Conservation (phyloP, 2,329 filamentous ascomycete genomes). For the Neonectria sp. region DNA sequence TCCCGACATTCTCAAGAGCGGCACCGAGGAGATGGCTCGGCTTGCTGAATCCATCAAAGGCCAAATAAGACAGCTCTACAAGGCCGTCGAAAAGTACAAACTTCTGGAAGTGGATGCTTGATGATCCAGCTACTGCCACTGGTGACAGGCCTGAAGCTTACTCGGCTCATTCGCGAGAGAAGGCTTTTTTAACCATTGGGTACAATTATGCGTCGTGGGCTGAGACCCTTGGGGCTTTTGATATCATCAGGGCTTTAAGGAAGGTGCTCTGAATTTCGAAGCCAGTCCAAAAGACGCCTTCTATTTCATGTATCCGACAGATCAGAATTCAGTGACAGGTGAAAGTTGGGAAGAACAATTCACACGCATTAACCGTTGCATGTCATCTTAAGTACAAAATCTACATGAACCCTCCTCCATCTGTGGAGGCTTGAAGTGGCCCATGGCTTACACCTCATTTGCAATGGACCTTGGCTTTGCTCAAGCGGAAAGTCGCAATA, state of each 20-base stretch:
- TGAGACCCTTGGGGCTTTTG: conserved; percentile 37
- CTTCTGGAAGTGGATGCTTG: conserved; percentile 39
- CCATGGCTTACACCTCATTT: no score
- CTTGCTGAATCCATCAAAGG: conserved; percentile 32
- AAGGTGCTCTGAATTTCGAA: not conserved
- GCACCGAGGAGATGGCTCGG: not conserved
- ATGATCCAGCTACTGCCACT: conserved; percentile 1
- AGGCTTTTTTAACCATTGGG: conserved; percentile 34
- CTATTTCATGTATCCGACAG: no score
- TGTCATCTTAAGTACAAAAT: no score
- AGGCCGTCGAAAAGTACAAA: conserved; percentile 36
- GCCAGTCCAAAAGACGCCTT: not conserved
- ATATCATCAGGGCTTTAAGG: conserved; percentile 1
- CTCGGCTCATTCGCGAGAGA: conserved; percentile 22
- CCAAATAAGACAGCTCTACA: conserved; percentile 35
- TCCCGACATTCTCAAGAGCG: conserved; percentile 8
- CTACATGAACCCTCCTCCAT: no score
- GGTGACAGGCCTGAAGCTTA: conserved; percentile 23
- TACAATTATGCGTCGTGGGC: conserved; percentile 33
- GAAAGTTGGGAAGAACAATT: no score
- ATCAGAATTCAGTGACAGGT: no score
- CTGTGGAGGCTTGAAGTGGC: no score
- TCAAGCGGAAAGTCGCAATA: no score
- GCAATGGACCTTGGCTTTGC: no score
- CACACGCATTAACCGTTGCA: no score